These are phyloP conservation scores for Trichosporon inkin DNA, from an alignment of 1,284 basidiomycete species.

Conservation along the genomic window DNA sequence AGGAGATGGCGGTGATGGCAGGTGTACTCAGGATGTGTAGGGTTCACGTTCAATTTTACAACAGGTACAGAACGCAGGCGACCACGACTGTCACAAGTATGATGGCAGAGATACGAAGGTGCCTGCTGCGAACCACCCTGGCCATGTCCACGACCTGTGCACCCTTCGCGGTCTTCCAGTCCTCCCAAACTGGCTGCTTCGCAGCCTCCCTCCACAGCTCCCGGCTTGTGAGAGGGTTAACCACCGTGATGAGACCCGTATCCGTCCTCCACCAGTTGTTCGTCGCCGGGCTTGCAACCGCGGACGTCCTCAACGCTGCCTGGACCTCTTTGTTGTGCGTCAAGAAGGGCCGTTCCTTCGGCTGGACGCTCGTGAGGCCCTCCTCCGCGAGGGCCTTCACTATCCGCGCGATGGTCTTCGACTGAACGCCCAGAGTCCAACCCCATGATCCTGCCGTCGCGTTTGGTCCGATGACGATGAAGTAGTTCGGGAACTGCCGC, in stretches of 20 bases:
- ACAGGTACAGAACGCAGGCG: too few relatives aligned
- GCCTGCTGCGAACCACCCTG: not conserved
- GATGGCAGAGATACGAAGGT: not conserved
- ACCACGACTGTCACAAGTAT: not conserved
- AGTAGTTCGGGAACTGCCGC: slow-evolving; percentile 28
- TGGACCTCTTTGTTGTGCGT: slow-evolving; percentile 17
- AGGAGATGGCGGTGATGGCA: too few relatives aligned
- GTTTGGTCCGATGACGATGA: slow-evolving; percentile 30
- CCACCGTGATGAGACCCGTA: slow-evolving; percentile 14
- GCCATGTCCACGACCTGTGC: not conserved
- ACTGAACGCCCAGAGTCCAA: slow-evolving; percentile 23
- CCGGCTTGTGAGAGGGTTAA: slow-evolving; percentile 14
- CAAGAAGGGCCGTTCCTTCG: slow-evolving; percentile 15
- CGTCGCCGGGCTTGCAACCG: not conserved
- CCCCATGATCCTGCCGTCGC: slow-evolving; percentile 26
- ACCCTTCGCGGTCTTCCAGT: not conserved
- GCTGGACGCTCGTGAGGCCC: slow-evolving; percentile 23
- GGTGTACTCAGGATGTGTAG: too few relatives aligned
- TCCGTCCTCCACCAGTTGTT: slow-evolving; percentile 16
- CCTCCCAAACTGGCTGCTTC: not conserved
- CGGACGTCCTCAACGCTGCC: not conserved
- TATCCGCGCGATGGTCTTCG: slow-evolving; percentile 20
- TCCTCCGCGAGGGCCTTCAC: slow-evolving; percentile 18
- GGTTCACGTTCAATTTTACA: too few relatives aligned
- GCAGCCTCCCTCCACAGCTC: not conserved